These are phyloP conservation scores for Trifolium subterraneum DNA, from an alignment of 306 rosid genomes.

Conservation along the genomic window DNA sequence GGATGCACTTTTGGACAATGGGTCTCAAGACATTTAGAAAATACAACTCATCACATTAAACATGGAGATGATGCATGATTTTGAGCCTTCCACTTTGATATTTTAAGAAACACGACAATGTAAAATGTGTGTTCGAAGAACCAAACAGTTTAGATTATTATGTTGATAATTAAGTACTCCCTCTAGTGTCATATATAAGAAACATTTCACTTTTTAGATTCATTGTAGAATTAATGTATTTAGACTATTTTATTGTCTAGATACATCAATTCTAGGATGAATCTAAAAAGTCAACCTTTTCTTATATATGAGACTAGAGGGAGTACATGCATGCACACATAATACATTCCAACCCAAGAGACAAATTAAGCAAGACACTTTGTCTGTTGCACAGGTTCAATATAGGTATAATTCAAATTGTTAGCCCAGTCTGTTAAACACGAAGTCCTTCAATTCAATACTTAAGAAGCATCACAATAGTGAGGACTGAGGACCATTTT, in stretches of 20 bases:
- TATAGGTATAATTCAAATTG: not conserved
- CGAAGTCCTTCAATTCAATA: constrained; percentile 1
- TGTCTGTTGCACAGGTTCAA: not conserved
- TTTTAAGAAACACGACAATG: not conserved
- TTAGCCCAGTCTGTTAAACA: not conserved
- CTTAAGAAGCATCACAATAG: not conserved
- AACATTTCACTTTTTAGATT: too few species aligned
- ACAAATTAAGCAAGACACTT: constrained; percentile 13
- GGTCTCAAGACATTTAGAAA: not conserved
- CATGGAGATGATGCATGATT: not conserved
- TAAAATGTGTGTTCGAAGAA: not conserved
- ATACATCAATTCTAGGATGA: too few species aligned
- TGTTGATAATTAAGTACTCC: not conserved
- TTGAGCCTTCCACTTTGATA: not conserved
- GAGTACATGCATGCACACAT: not conserved
- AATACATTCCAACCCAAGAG: constrained; percentile 11
- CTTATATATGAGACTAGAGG: too few species aligned
- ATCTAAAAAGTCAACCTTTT: too few species aligned
- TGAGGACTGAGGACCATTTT: not conserved
- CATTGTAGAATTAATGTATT: too few species aligned
- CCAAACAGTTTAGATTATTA: not conserved
- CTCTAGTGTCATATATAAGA: too few species aligned
- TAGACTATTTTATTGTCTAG: too few species aligned
- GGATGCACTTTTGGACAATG: constrained; percentile 3
- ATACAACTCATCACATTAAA: constrained; percentile 18